phyloP scores from a whole-genome alignment of 129 eudicot genomes.

The Flaveria bidentis region DNA sequence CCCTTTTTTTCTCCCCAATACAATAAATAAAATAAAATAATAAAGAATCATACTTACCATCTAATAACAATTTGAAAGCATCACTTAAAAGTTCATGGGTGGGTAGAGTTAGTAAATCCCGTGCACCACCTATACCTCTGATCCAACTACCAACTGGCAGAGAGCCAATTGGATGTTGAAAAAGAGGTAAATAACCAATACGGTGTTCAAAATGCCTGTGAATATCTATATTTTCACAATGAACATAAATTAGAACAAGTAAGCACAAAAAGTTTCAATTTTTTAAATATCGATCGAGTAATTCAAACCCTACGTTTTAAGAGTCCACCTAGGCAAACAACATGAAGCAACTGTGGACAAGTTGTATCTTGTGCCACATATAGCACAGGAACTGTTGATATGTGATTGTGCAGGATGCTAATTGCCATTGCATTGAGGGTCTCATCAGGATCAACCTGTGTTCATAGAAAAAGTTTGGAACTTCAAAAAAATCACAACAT shows the following conservation, averaged over 20 bases:
- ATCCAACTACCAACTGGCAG: slow-evolving; percentile 58
- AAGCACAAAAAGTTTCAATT: neutral
- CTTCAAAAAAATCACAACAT: slow-evolving; percentile 11
- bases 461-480: slow-evolving; percentile 6
- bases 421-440: slow-evolving; percentile 47
- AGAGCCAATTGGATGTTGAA: slow-evolving; percentile 43
- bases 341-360: slow-evolving; percentile 44
- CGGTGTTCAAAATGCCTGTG: slow-evolving; percentile 49
- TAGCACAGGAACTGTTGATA: slow-evolving; percentile 58
- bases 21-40: neutral
- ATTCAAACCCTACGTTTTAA: slow-evolving; percentile 42
- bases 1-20: too few species aligned
- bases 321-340: slow-evolving; percentile 63
- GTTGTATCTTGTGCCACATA: slow-evolving; percentile 40
- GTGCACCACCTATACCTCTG: slow-evolving; percentile 34
- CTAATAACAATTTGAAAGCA: slow-evolving; percentile 44
- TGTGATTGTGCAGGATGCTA: slow-evolving; percentile 46
- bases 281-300: neutral
- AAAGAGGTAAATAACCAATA: slow-evolving; percentile 48
- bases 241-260: neutral
- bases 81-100: slow-evolving; percentile 41
- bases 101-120: slow-evolving; percentile 39
- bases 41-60: slow-evolving; percentile 33
- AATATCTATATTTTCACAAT: slow-evolving; percentile 44
- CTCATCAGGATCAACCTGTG: slow-evolving; percentile 65